Evolutionary conservation across 257 asterid species (phyloP), one percentile per base, ranked within the genome.

Genomic region (Fraxinus cuspidata): DNA sequence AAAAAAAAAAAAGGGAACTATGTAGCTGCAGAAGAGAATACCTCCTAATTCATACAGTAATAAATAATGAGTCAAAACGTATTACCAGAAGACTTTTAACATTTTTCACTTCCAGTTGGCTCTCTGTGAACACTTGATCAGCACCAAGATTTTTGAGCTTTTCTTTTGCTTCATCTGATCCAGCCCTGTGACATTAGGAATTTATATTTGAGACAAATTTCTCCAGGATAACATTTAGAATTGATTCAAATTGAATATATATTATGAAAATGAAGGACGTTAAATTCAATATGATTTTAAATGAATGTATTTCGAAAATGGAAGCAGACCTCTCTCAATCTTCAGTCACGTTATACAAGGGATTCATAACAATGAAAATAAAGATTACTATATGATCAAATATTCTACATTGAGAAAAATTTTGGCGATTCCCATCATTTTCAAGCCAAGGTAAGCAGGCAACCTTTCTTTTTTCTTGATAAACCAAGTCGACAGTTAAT

Each of bases 101-200:
- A 76, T 87, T 88, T 87, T 88, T 96, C 73, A 92, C 90, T 80
- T 88, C 92, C 85, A 93, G 89, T 83, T 96, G 93, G 64, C 90
- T 86, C 92, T 93, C 96, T 6, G 94, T 93, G 71, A 86, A 96
- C 77, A 96, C 97, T 89, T 87, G 93, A 86, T 80, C 86, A 12
- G 98, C 97, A 75, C 99, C 99, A 12, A 96, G 94, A 78, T 85
- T 86, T 85, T 73, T 87, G 81, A 96, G 98, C 85, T 84, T 92
- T 80, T 85, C 89, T 89, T 87, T 90, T 73, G 75, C 99, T 78
- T 89, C 94, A 83, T 92, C 94, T 65, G 97, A 92, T 82, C 97
- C 98, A 13, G 90, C 86, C 89, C 98, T 94, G 97, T 53, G 67
- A 79, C 21, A 12, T 69, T 31, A 76, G 65, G 69, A 25, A 81